Evolutionary conservation across 2,329 filamentous ascomycete genomes (phyloP).

Genomic region (Xylariales sp.): DNA sequence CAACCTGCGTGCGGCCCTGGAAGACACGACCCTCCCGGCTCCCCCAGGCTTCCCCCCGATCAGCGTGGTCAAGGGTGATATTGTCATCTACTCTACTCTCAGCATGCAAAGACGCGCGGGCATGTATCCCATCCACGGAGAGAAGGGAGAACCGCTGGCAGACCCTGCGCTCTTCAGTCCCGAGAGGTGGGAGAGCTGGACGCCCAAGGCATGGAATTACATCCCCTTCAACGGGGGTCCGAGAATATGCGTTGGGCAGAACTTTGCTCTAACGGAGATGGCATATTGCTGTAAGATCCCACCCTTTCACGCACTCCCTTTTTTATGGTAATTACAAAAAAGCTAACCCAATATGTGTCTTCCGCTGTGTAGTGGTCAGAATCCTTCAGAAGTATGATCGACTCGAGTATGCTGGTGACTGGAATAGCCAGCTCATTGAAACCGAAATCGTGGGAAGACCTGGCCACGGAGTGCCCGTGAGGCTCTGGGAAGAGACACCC

Average conservation of each 20-base stretch:
- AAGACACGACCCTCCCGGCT: constrained; percentile 18
- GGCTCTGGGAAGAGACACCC: constrained; percentile 28
- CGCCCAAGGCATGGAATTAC: constrained; percentile 48
- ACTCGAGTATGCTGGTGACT: constrained; percentile 44
- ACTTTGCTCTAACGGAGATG: constrained; percentile 57
- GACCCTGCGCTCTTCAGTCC: constrained; percentile 39
- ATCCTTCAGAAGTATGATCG: constrained; percentile 57
- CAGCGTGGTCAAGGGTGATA: constrained; percentile 40
- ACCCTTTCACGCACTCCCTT: too few relatives aligned
- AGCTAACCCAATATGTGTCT: too few relatives aligned
- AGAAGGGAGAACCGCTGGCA: constrained; percentile 18
- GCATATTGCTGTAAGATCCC: constrained; percentile 38
- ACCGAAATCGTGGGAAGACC: constrained; percentile 40
- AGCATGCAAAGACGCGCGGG: constrained; percentile 46
- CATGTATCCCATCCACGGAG: constrained; percentile 40
- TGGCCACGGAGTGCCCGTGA: constrained; percentile 36
- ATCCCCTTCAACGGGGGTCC: constrained; percentile 50
- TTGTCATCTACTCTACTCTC: constrained; percentile 45
- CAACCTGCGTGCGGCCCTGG: constrained; percentile 31
- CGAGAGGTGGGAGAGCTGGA: constrained; percentile 47
- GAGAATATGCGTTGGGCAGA: constrained; percentile 54
- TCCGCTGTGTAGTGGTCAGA: constrained; percentile 36
- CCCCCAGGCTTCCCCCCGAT: constrained; percentile 27
- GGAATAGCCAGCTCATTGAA: constrained; percentile 38
- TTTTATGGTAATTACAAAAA: too few relatives aligned